A percentile compares a stretch with the other conserved stretches of the same genome.
Conservation (phyloP, 2,329 filamentous ascomycete genomes). For the Emydomyces testavorans region DNA sequence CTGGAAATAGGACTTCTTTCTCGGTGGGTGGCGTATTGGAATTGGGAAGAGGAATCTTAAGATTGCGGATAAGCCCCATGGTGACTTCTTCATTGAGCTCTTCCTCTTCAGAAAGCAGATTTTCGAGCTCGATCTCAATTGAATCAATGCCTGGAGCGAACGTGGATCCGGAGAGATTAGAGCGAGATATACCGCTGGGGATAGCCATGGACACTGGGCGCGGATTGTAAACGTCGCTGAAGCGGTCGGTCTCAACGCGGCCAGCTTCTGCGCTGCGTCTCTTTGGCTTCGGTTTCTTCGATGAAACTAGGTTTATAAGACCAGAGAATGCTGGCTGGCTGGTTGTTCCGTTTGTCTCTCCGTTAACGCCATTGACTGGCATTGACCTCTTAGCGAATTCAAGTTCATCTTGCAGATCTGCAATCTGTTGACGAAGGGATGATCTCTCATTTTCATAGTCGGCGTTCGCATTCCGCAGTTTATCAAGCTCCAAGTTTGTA, state of each 20-base stretch:
- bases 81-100: slow-evolving; percentile 94
- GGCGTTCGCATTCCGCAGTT: slow-evolving; percentile 60
- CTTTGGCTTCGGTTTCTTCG: slow-evolving; percentile 80
- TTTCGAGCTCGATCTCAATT: slow-evolving; percentile 89
- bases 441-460: slow-evolving; percentile 76
- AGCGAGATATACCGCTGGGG: slow-evolving; percentile 40
- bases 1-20: slow-evolving; percentile 97
- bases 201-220: slow-evolving; percentile 94
- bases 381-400: slow-evolving; percentile 70
- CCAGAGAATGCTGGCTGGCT: slow-evolving; percentile 52
- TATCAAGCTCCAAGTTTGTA: slow-evolving; percentile 70
- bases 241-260: slow-evolving; percentile 72
- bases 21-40: slow-evolving; percentile 83
- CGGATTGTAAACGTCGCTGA: slow-evolving; percentile 86
- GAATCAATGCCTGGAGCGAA: slow-evolving; percentile 76
- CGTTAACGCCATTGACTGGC: slow-evolving; percentile 54
- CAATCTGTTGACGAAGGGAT: slow-evolving; percentile 73
- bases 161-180: slow-evolving; percentile 60
- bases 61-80: slow-evolving; percentile 86
- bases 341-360: slow-evolving; percentile 47
- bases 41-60: slow-evolving; percentile 87
- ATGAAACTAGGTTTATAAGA: slow-evolving; percentile 91
- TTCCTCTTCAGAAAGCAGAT: slow-evolving; percentile 86
- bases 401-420: slow-evolving; percentile 82
- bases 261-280: slow-evolving; percentile 81